Conservation (phyloP, 805 yeast genomes). For the Metschnikowia gruessii region DNA sequence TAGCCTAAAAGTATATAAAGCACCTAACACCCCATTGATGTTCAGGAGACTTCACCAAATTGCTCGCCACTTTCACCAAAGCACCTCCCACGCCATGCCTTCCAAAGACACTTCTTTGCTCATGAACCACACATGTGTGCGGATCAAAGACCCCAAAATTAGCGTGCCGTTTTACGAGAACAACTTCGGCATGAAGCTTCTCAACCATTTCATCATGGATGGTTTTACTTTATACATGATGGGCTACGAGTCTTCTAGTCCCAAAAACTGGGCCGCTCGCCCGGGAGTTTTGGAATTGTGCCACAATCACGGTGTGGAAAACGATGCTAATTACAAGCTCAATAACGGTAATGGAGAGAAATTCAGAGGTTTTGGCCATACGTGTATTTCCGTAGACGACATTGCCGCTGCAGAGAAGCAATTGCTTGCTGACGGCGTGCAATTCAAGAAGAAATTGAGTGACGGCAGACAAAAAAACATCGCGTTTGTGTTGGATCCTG, state of each 20-base stretch:
- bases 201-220: conserved; percentile 50
- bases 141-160: conserved; percentile 76
- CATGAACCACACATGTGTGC: conserved; percentile 70
- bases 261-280: conserved; percentile 44
- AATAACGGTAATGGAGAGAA: conserved; percentile 86
- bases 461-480: conserved; percentile 94
- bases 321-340: conserved; percentile 50
- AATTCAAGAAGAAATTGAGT: conserved; percentile 74
- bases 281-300: conserved; percentile 80
- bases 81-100: conserved; percentile 23
- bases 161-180: conserved; percentile 71
- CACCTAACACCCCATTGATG: background rate
- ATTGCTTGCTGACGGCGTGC: conserved; percentile 60
- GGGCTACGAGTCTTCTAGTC: conserved; percentile 48
- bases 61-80: conserved; percentile 5
- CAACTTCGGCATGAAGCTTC: conserved; percentile 68
- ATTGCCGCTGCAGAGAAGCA: conserved; percentile 57
- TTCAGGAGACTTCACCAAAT: conserved; percentile 3
- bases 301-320: conserved; percentile 74
- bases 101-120: conserved; percentile 35
- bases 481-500: conserved; percentile 94
- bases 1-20: background rate
- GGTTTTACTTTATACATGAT: conserved; percentile 67
- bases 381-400: conserved; percentile 83
- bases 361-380: conserved; percentile 90